Conservation (phyloP, 129 eudicot genomes). For the Ambrosia artemisiifolia region DNA sequence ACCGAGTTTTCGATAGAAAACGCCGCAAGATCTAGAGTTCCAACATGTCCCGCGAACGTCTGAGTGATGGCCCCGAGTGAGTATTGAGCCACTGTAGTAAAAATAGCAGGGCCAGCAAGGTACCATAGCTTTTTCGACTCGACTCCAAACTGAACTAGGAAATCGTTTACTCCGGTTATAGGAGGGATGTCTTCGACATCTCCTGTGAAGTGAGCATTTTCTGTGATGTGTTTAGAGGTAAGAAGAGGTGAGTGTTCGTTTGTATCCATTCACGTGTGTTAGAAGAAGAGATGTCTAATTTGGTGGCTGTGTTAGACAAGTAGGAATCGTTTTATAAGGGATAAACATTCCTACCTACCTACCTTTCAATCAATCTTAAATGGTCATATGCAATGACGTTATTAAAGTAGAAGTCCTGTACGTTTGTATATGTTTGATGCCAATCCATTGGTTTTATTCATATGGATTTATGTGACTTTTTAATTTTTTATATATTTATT, state of each 20-base stretch:
- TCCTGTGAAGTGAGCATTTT: constrained; percentile 37
- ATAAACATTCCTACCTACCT: too few relatives aligned
- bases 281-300: background rate
- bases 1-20: constrained; percentile 39
- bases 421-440: too few relatives aligned
- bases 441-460: too few relatives aligned
- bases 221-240: constrained; percentile 4
- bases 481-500: too few relatives aligned
- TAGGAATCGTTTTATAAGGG: too few relatives aligned
- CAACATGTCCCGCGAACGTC: constrained; percentile 41
- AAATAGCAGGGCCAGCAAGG: constrained; percentile 54
- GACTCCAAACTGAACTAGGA: constrained; percentile 36
- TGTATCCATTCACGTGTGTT: constrained; percentile 22
- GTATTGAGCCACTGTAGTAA: constrained; percentile 47
- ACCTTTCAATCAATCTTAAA: too few relatives aligned
- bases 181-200: constrained; percentile 45
- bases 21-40: constrained; percentile 38
- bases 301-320: too few relatives aligned
- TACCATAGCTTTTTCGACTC: constrained; percentile 57
- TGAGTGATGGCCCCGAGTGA: constrained; percentile 51
- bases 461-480: too few relatives aligned
- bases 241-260: constrained; percentile 27
- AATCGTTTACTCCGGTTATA: constrained; percentile 32
- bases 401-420: too few relatives aligned
- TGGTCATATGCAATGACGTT: too few relatives aligned